These are phyloP conservation scores for Microthlaspi erraticum DNA, from an alignment of 345 rosid species.

Conservation along the genomic window DNA sequence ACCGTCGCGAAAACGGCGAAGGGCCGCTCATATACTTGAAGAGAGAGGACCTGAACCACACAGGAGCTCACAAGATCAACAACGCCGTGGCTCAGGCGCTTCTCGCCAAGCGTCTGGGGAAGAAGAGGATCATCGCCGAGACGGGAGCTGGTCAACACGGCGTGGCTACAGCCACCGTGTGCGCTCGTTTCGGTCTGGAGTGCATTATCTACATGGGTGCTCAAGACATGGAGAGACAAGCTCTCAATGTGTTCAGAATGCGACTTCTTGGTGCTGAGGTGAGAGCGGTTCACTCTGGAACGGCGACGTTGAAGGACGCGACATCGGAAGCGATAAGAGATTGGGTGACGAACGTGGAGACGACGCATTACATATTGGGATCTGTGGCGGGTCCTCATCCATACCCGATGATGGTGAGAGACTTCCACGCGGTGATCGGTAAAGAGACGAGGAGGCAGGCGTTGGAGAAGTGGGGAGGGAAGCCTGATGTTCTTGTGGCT, in stretches of 20 bases:
- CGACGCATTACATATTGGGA: slow-evolving; percentile 94
- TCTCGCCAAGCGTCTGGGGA: slow-evolving; percentile 88
- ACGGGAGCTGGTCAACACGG: slow-evolving; percentile 99
- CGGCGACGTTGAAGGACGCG: slow-evolving; percentile 76
- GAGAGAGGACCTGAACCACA: slow-evolving; percentile 97
- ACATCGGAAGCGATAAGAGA: slow-evolving; percentile 82
- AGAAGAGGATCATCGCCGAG: slow-evolving; percentile 84
- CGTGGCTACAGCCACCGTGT: slow-evolving; percentile 95
- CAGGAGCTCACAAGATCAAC: slow-evolving; percentile 93
- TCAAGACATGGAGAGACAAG: slow-evolving; percentile 93
- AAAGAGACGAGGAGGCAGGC: slow-evolving; percentile 89
- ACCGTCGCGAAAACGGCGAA: slow-evolving; percentile 69
- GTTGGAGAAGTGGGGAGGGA: slow-evolving; percentile 92
- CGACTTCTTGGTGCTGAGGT: slow-evolving; percentile 95
- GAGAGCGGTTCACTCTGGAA: slow-evolving; percentile 71
- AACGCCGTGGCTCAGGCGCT: slow-evolving; percentile 90
- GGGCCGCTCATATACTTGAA: slow-evolving; percentile 88
- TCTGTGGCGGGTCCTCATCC: slow-evolving; percentile 99
- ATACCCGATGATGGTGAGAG: slow-evolving; percentile 95
- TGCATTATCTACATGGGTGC: slow-evolving; percentile 95
- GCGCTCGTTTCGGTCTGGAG: slow-evolving; percentile 81
- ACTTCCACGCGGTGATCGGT: slow-evolving; percentile 92
- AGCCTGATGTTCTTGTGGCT: slow-evolving; percentile 89
- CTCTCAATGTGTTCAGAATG: slow-evolving; percentile 93
- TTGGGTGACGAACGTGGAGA: slow-evolving; percentile 95